Conservation (phyloP, 371 early-diverging fungal species). For the Rhizopus microsporus region DNA sequence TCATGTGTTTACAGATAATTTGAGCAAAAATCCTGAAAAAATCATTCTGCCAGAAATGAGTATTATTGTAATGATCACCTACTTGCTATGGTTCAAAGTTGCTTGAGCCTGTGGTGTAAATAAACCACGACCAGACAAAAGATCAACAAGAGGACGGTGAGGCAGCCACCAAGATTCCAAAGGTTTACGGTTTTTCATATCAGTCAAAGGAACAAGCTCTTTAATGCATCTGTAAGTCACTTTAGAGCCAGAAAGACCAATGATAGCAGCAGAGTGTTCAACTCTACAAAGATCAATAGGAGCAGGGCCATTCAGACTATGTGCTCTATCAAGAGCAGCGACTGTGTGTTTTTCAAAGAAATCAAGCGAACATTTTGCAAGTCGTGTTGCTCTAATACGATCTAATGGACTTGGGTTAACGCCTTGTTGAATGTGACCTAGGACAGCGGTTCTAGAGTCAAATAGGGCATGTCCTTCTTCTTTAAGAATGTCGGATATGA, state of each 20-base stretch:
- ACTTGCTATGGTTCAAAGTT: slow-evolving; percentile 7
- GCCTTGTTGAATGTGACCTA: slow-evolving; percentile 98
- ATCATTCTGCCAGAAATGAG: too few relatives aligned
- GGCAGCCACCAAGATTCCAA: slow-evolving; percentile 81
- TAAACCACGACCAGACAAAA: slow-evolving; percentile 41
- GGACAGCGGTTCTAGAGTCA: slow-evolving; percentile 89
- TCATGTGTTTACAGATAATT: too few relatives aligned
- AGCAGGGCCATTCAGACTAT: slow-evolving; percentile 14
- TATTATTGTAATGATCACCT: too few relatives aligned
- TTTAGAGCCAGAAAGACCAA: slow-evolving; percentile 82
- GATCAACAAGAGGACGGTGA: slow-evolving; percentile 48
- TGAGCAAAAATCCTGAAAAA: too few relatives aligned
- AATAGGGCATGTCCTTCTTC: slow-evolving; percentile 92
- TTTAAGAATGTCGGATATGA: slow-evolving; percentile 87
- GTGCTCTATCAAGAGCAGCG: slow-evolving; percentile 28
- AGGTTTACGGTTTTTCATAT: slow-evolving; percentile 77
- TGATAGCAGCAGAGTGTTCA: slow-evolving; percentile 72
- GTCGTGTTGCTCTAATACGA: slow-evolving; percentile 88
- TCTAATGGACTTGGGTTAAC: slow-evolving; percentile 96
- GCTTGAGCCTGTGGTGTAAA: slow-evolving; percentile 43
- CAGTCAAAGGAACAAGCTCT: slow-evolving; percentile 69
- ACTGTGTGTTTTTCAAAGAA: slow-evolving; percentile 57
- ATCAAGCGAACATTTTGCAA: slow-evolving; percentile 75
- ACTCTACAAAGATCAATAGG: slow-evolving; percentile 66
- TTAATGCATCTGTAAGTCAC: slow-evolving; percentile 75